A percentile compares a stretch with the other conserved stretches of the same genome.
These are phyloP conservation scores for Fusarium equiseti DNA, from an alignment of 2,329 filamentous ascomycete species.

Conservation along the genomic window DNA sequence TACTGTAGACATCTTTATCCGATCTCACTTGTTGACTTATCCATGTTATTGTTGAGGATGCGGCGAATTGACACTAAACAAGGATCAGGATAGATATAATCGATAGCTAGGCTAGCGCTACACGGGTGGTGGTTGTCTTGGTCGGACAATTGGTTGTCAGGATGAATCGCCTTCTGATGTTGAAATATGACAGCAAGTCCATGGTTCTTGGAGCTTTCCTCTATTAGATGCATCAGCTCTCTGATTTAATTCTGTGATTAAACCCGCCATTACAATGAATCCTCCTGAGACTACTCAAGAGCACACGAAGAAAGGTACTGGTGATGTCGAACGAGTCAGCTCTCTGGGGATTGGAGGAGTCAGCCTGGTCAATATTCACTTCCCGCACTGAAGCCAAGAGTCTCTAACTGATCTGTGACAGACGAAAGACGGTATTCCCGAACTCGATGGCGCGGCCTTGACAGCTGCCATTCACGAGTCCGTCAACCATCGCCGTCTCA, in stretches of 20 bases:
- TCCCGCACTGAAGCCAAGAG: accelerated
- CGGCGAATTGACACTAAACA: background rate
- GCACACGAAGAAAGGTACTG: background rate
- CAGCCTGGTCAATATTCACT: background rate
- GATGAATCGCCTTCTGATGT: no score
- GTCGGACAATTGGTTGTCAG: background rate
- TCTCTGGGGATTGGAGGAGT: background rate
- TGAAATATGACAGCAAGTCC: no score
- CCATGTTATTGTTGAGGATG: background rate
- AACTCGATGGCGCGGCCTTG: background rate
- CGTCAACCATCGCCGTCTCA: background rate
- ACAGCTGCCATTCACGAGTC: background rate
- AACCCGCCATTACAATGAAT: background rate
- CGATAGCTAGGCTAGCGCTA: background rate
- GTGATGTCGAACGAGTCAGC: background rate
- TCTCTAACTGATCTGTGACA: background rate
- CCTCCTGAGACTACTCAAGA: background rate
- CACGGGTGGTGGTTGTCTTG: background rate
- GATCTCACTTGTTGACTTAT: background rate
- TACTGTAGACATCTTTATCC: background rate
- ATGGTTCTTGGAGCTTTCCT: no score
- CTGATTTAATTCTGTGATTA: background rate
- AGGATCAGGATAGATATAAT: background rate
- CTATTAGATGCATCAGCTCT: no score
- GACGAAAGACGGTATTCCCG: background rate